These are phyloP conservation scores for Chenopodium berlandieri DNA, from an alignment of 148 eudicot genomes.

Conservation along the genomic window DNA sequence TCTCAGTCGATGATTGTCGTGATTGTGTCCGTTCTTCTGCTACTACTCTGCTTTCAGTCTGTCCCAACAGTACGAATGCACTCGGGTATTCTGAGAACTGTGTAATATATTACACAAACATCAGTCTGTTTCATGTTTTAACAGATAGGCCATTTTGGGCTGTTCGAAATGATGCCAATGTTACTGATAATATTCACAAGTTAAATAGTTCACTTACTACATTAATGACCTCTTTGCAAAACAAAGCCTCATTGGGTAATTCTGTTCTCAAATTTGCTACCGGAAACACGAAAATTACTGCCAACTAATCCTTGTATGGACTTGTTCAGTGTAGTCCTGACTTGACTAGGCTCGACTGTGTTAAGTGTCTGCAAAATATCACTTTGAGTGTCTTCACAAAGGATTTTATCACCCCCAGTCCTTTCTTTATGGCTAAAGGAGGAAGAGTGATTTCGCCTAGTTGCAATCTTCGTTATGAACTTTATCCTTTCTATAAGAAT, in stretches of 20 bases:
- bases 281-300: too few relatives aligned
- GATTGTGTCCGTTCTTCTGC: constrained; percentile 2
- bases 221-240: constrained; percentile 2
- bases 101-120: constrained; percentile 16
- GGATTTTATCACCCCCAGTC: too few relatives aligned
- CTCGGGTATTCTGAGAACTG: constrained; percentile 25
- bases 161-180: too few relatives aligned
- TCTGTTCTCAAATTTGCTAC: not conserved
- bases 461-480: too few relatives aligned
- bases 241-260: constrained; percentile 26
- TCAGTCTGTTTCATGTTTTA: not conserved
- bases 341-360: too few relatives aligned
- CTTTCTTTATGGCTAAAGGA: too few relatives aligned
- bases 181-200: not conserved
- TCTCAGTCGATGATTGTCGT: constrained; percentile 11
- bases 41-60: not conserved
- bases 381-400: too few relatives aligned
- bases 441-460: too few relatives aligned
- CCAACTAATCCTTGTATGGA: too few relatives aligned
- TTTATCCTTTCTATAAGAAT: too few relatives aligned
- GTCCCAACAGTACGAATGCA: constrained; percentile 26
- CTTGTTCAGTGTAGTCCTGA: too few relatives aligned
- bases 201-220: constrained; percentile 8
- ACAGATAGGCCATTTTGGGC: not conserved
- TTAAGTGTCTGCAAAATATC: too few relatives aligned